These are phyloP conservation scores for Blastobotrys robertii DNA, from an alignment of 805 yeast species.

Conservation along the genomic window DNA sequence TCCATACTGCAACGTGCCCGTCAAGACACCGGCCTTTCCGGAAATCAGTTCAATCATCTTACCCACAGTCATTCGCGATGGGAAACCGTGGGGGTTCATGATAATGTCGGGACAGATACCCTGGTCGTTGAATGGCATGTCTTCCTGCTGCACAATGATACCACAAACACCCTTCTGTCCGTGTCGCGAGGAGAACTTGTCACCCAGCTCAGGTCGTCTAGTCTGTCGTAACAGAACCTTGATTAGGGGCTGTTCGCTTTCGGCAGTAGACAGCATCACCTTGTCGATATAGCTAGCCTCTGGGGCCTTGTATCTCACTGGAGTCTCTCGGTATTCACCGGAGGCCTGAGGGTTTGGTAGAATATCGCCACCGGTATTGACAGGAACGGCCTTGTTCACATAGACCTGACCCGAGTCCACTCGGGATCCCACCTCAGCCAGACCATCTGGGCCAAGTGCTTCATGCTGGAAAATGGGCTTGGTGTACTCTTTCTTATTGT, in stretches of 20 bases:
- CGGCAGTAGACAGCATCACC: conserved; percentile 94
- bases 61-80: conserved; percentile 99
- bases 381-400: conserved; percentile 85
- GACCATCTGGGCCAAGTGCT: conserved; percentile 86
- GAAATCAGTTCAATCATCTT: conserved; percentile 94
- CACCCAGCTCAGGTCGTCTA: conserved; percentile 95
- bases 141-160: conserved; percentile 94
- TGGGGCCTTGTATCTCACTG: conserved; percentile 87
- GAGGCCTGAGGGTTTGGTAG: conserved; percentile 32
- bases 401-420: conserved; percentile 90
- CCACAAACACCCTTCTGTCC: conserved; percentile 99
- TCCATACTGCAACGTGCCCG: conserved; percentile 88
- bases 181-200: conserved; percentile 93
- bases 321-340: conserved; percentile 77
- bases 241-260: conserved; percentile 87
- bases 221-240: conserved; percentile 91
- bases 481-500: conserved; percentile 41
- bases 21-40: conserved; percentile 95
- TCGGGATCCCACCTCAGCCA: conserved; percentile 90
- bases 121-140: conserved; percentile 86
- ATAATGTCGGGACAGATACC: conserved; percentile 93
- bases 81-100: conserved; percentile 99
- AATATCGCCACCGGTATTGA: conserved; percentile 62
- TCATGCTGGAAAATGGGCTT: conserved; percentile 78
- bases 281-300: conserved; percentile 94